phyloP scores from a whole-genome alignment of 768 basidiomycete genomes.

The Chalciporus chontae region DNA sequence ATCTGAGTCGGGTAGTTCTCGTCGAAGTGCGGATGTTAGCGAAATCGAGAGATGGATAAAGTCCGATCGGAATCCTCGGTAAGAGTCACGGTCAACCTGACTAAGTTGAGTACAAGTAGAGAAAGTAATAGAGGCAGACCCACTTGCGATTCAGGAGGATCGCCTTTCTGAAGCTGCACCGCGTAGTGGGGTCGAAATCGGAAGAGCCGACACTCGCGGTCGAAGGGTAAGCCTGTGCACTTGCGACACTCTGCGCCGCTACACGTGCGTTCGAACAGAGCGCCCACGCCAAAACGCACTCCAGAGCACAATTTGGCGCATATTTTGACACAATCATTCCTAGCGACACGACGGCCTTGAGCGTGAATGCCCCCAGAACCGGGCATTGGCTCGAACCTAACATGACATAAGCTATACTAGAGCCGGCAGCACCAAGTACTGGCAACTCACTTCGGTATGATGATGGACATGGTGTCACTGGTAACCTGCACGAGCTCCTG shows the following conservation, averaged over 20 bases:
- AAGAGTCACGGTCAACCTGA: constrained; percentile 65
- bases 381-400: constrained; percentile 20
- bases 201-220: constrained; percentile 78
- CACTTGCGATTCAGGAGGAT: constrained; percentile 46
- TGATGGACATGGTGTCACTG: constrained; percentile 77
- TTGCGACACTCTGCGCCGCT: constrained; percentile 53
- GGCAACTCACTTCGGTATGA: constrained; percentile 74
- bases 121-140: constrained; percentile 7
- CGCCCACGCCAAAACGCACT: constrained; percentile 82
- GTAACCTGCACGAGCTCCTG: constrained; percentile 78
- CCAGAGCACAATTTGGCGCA: constrained; percentile 84
- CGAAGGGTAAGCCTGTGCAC: constrained; percentile 60
- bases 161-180: constrained; percentile 56
- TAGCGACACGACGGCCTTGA: constrained; percentile 18
- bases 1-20: constrained; percentile 17
- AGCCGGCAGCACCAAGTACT: background rate
- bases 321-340: constrained; percentile 54
- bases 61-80: constrained; percentile 85
- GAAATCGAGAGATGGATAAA: constrained; percentile 92
- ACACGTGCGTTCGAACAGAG: constrained; percentile 81
- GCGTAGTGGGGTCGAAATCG: constrained; percentile 78
- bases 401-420: constrained; percentile 1
- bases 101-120: background rate
- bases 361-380: constrained; percentile 12
- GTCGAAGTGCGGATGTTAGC: constrained; percentile 59